Conservation (phyloP, 129 eudicot species). For the Saussurea involucrata region DNA sequence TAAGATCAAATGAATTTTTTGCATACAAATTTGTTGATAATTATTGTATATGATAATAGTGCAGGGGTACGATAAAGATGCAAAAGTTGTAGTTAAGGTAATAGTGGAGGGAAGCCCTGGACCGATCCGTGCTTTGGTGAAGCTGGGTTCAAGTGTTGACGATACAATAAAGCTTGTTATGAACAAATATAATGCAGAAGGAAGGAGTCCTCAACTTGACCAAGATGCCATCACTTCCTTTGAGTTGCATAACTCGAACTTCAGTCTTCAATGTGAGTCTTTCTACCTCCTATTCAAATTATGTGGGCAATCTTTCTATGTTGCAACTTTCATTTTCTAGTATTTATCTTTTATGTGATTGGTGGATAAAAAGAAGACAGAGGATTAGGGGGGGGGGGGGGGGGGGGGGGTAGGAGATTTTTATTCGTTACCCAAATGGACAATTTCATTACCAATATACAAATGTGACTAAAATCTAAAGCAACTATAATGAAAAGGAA, state of each 20-base stretch:
- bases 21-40: background rate
- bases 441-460: background rate
- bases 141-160: slow-evolving; percentile 70
- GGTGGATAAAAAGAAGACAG: background rate
- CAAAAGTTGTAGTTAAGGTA: slow-evolving; percentile 80
- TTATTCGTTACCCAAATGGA: background rate
- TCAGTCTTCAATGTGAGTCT: slow-evolving; percentile 66
- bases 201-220: slow-evolving; percentile 59
- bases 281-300: background rate
- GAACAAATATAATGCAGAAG: slow-evolving; percentile 58
- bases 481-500: background rate
- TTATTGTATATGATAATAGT: background rate
- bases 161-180: slow-evolving; percentile 69
- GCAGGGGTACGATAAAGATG: slow-evolving; percentile 58
- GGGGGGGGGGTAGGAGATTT: background rate
- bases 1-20: background rate
- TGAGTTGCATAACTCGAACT: slow-evolving; percentile 63
- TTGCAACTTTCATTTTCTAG: background rate
- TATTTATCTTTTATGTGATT: background rate
- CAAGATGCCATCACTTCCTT: slow-evolving; percentile 45
- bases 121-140: slow-evolving; percentile 66
- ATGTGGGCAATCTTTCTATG: background rate
- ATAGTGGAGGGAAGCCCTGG: slow-evolving; percentile 84
- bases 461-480: background rate
- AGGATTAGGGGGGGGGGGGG: no score